These are phyloP conservation scores for Arctium lappa DNA, from an alignment of 129 eudicot species.

Conservation along the genomic window DNA sequence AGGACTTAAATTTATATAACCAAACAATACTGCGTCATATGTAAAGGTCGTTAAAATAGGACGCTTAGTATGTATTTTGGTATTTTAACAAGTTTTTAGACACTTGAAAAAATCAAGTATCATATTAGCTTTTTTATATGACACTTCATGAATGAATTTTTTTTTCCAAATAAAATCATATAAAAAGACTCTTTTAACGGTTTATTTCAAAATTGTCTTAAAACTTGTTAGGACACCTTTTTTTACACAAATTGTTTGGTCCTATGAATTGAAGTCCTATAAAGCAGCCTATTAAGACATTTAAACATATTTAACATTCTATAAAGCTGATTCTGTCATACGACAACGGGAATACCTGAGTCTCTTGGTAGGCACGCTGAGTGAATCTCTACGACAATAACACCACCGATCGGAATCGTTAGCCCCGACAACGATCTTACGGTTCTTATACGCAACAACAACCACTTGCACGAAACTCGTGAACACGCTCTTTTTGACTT, in stretches of 20 bases:
- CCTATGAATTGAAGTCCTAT: neutral
- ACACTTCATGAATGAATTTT: too few relatives aligned
- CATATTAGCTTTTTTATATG: neutral
- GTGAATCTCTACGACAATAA: neutral
- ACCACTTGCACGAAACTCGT: constrained; percentile 24
- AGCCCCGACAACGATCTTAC: neutral
- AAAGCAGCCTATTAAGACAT: neutral
- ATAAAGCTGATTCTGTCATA: neutral
- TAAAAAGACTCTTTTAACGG: too few relatives aligned
- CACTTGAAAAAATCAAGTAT: too few relatives aligned
- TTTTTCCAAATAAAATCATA: too few relatives aligned
- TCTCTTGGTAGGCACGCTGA: neutral
- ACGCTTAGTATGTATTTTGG: too few relatives aligned
- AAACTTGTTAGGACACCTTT: too few relatives aligned
- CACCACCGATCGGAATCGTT: neutral
- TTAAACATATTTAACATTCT: neutral
- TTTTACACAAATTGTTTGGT: neutral
- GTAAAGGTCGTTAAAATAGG: too few relatives aligned
- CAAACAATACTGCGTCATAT: too few relatives aligned
- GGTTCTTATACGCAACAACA: constrained; percentile 24
- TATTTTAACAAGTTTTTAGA: too few relatives aligned
- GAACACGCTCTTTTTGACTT: constrained; percentile 24
- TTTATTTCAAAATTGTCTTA: too few relatives aligned
- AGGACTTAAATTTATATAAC: neutral
- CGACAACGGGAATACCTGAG: neutral